phyloP scores from a whole-genome alignment of 116 monocot genomes.

The Cymodocea nodosa region DNA sequence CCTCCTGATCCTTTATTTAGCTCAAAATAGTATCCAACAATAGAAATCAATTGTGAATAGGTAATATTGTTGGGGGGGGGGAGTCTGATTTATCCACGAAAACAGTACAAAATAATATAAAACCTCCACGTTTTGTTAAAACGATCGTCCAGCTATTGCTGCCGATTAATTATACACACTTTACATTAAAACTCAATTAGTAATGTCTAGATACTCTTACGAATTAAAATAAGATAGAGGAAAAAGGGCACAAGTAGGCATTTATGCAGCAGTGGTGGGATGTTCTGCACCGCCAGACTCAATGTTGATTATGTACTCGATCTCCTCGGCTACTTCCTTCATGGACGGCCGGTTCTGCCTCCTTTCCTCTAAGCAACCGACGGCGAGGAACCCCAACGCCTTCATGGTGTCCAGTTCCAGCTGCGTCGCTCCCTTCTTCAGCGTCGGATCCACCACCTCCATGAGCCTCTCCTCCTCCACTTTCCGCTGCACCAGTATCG shows the following conservation, averaged over 20 bases:
- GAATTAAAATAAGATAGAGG: too few relatives aligned
- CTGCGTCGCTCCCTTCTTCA: conserved; percentile 37
- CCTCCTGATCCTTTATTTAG: too few relatives aligned
- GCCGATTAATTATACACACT: too few relatives aligned
- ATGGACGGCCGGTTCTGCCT: conserved; percentile 78
- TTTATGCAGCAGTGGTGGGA: neutral
- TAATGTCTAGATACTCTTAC: too few relatives aligned
- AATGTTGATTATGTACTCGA: conserved; percentile 74
- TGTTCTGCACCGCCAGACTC: conserved; percentile 14
- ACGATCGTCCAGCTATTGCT: too few relatives aligned
- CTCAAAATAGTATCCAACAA: too few relatives aligned
- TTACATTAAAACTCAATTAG: too few relatives aligned
- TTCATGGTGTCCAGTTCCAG: conserved; percentile 71
- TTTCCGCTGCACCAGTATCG: conserved; percentile 42
- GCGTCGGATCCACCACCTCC: conserved; percentile 45
- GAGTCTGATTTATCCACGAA: too few relatives aligned
- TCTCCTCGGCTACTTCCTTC: conserved; percentile 88
- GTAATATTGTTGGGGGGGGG: too few relatives aligned
- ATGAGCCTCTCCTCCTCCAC: conserved; percentile 64
- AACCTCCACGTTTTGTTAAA: too few relatives aligned
- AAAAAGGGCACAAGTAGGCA: neutral
- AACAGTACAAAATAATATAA: too few relatives aligned
- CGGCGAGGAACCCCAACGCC: conserved; percentile 64
- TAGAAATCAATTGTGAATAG: too few relatives aligned
- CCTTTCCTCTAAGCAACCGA: conserved; percentile 80